Base-by-base conservation (phyloP, 2,329 filamentous ascomycete species). In the Ceratocystis cacaofunesta region DNA sequence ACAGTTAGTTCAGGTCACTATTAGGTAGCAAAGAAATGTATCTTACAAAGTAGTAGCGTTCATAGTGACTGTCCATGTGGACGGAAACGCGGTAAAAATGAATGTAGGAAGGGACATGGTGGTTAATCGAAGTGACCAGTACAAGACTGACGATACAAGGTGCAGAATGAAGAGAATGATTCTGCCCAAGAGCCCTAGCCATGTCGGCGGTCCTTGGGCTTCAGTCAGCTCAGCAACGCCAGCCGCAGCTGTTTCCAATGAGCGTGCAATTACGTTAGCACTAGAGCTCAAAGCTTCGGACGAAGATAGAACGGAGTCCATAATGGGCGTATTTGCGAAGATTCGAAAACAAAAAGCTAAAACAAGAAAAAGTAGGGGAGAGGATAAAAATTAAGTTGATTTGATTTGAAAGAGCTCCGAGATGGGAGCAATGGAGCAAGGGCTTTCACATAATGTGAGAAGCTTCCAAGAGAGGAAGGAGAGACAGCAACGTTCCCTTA, bases 41-140 rank as follows among this genome's bases (percentile, higher is more conserved):
- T 67, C 85, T 73, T 84, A 95, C 85, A 99, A 76, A 19, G 94
- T 99, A 22, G 92, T 97, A 70, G 94, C 92, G 74, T 97, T 97
- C 92, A 99, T 95, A 10, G 94, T 99, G 72, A 99, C 90, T 0
- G 94, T 99, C 78, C 95, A 79, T 75, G 89, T 96, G 69, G 90
- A 92, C 5, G 91, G 96, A 72, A 96, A 90, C 68, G 96, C 79
- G 5, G 86, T 89, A 74, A 95, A 99, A 19, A 97, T 82, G 75
- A 94, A 85, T 73, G 90, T 90, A 55, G 94, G 94, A 67, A 96
- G 75, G 17, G 90, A 95, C 70, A 97, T 91, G 30, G 92, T 95
- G 19, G 86, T 83, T 72, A 96, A 88, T 68, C 88, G 90, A 70
- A 96, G 84, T 65, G 86, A 76, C 86, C 89, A 95, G 76, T 94